Percentiles rank a stretch among this genome's conserved stretches.
phyloP scores from a whole-genome alignment of 441 rosid genomes.

The Flueggea neowawraea region DNA sequence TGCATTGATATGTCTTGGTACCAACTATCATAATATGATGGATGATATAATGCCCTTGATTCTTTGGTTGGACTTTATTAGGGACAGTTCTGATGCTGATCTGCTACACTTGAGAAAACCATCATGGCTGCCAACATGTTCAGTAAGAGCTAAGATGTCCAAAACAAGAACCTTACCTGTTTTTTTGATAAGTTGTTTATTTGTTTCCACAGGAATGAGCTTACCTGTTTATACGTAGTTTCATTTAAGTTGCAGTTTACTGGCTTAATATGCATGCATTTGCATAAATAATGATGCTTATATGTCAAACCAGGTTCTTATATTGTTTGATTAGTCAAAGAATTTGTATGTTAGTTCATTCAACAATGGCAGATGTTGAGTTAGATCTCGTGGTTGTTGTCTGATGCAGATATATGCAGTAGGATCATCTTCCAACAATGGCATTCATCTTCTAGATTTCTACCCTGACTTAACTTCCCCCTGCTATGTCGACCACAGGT shows the following conservation, averaged over 20 bases:
- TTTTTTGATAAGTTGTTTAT: slow-evolving; percentile 6
- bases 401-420: slow-evolving; percentile 70
- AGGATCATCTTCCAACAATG: slow-evolving; percentile 68
- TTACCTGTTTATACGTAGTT: slow-evolving; percentile 50
- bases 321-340: background rate
- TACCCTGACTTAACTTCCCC: slow-evolving; percentile 76
- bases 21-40: slow-evolving; percentile 7
- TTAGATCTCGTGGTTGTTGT: too few species aligned
- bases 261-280: too few species aligned
- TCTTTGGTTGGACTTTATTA: slow-evolving; percentile 22
- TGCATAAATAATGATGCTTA: too few species aligned
- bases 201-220: too few species aligned
- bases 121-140: slow-evolving; percentile 83
- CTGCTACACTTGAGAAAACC: slow-evolving; percentile 63
- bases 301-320: background rate
- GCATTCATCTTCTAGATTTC: slow-evolving; percentile 91
- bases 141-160: slow-evolving; percentile 43
- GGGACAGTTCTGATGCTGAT: slow-evolving; percentile 50
- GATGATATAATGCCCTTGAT: background rate
- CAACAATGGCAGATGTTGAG: background rate
- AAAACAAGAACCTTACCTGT: too few species aligned
- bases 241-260: slow-evolving; percentile 14
- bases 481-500: slow-evolving; percentile 83
- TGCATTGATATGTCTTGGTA: slow-evolving; percentile 5
- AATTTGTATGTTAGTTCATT: too few species aligned